phyloP scores from a whole-genome alignment of 176 grass and related monocot species.

The Coix lacrymajobi region DNA sequence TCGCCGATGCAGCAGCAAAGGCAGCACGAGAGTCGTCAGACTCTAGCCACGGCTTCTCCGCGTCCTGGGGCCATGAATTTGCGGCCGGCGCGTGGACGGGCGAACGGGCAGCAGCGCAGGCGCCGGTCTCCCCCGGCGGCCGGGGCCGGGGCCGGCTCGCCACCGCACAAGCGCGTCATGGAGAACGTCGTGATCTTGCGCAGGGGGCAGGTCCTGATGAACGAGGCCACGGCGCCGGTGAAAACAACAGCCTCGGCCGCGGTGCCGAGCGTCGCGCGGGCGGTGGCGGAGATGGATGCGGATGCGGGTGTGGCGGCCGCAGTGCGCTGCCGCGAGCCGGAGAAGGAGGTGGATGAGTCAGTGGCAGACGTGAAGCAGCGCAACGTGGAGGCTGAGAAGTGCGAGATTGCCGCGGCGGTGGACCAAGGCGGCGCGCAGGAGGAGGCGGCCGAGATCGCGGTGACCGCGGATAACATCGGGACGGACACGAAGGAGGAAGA shows the following conservation, averaged over 20 bases:
- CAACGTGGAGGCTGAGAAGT: neutral
- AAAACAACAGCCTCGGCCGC: neutral
- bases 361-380: neutral
- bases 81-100: neutral
- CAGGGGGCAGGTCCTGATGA: neutral
- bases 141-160: neutral
- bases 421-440: neutral
- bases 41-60: neutral
- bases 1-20: neutral
- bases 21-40: neutral
- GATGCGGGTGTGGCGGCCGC: neutral
- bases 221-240: neutral
- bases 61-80: neutral
- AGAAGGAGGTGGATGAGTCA: neutral
- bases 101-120: neutral
- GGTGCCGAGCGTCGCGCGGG: neutral
- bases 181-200: conserved; percentile 20
- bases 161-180: neutral
- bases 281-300: neutral
- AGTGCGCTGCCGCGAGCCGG: neutral
- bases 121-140: neutral
- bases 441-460: neutral
- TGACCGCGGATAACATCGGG: neutral
- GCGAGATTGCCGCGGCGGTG: neutral
- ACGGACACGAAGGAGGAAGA: no score